Conservation (phyloP, 257 asterid species). For the Plantago major region DNA sequence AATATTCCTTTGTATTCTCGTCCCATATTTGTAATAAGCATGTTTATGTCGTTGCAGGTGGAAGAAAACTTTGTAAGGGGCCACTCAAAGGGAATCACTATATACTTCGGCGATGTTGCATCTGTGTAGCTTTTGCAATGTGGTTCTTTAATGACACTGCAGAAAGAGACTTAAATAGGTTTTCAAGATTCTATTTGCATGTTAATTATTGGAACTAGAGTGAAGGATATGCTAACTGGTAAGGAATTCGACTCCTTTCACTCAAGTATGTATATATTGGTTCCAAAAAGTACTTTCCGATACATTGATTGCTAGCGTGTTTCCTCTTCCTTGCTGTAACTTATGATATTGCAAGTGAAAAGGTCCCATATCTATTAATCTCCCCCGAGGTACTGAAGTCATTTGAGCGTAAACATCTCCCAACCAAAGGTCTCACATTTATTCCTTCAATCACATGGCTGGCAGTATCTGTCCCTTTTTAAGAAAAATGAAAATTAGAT, state of each 20-base stretch:
- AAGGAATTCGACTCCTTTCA: background rate
- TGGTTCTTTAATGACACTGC: background rate
- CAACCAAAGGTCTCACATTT: too few relatives aligned
- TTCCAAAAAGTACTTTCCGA: background rate
- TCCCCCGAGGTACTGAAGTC: too few relatives aligned
- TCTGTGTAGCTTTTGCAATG: background rate
- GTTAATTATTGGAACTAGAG: background rate
- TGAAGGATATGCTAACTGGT: conserved; percentile 4
- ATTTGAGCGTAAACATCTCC: too few relatives aligned
- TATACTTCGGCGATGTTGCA: conserved; percentile 48
- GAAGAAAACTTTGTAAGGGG: conserved; percentile 55
- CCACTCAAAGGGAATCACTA: conserved; percentile 49
- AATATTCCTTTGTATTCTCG: background rate
- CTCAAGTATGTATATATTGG: background rate
- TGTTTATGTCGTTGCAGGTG: conserved; percentile 38
- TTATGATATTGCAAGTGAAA: too few relatives aligned
- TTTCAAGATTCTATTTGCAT: conserved; percentile 2
- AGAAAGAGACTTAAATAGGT: background rate
- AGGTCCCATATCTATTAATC: too few relatives aligned
- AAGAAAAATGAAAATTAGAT: too few relatives aligned
- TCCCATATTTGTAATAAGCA: background rate
- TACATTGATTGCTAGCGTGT: background rate
- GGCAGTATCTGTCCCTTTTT: too few relatives aligned
- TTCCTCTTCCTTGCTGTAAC: background rate
- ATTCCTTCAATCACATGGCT: too few relatives aligned